Percentiles rank a stretch among this genome's conserved stretches.
These are phyloP conservation scores for Mycena sp. DNA, from an alignment of 1,284 basidiomycete genomes.

Conservation along the genomic window DNA sequence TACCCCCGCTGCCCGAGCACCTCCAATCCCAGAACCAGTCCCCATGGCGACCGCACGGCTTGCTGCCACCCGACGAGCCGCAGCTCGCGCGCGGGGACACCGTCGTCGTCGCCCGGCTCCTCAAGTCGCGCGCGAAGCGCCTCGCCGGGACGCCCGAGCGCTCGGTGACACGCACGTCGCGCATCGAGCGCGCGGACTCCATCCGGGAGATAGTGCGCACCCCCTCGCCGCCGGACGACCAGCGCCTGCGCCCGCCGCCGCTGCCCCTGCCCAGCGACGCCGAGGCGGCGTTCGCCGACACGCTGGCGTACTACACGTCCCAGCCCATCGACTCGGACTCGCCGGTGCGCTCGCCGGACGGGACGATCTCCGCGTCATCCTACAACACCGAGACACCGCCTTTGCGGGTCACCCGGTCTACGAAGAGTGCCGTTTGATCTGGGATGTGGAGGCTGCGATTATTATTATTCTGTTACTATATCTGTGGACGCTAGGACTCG, in stretches of 20 bases:
- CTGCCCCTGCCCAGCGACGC: background rate
- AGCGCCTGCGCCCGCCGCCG: background rate
- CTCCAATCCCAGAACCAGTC: too few species aligned
- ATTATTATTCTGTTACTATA: too few species aligned
- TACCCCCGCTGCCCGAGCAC: conserved; percentile 16
- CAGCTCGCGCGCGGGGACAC: conserved; percentile 25
- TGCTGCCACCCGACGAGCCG: conserved; percentile 20
- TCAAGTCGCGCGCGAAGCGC: conserved; percentile 27
- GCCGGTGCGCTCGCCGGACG: background rate
- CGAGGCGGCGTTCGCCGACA: conserved; percentile 2
- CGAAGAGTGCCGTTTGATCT: background rate
- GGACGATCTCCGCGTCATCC: conserved; percentile 1
- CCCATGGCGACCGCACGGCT: background rate
- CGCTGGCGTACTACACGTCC: conserved; percentile 14
- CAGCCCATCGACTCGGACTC: background rate
- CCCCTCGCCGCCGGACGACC: background rate
- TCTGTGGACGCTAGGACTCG: too few species aligned
- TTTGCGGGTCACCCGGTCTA: background rate
- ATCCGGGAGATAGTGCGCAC: conserved; percentile 13
- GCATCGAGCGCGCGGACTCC: conserved; percentile 27
- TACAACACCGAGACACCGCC: background rate
- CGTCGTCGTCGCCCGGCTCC: conserved; percentile 15
- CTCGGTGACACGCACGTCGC: conserved; percentile 14
- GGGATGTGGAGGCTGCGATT: too few species aligned
- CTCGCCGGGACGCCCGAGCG: background rate